Percentiles rank a stretch among this genome's conserved stretches.
phyloP scores from a whole-genome alignment of 2,329 filamentous ascomycete species.

The Hypocreales sp. region DNA sequence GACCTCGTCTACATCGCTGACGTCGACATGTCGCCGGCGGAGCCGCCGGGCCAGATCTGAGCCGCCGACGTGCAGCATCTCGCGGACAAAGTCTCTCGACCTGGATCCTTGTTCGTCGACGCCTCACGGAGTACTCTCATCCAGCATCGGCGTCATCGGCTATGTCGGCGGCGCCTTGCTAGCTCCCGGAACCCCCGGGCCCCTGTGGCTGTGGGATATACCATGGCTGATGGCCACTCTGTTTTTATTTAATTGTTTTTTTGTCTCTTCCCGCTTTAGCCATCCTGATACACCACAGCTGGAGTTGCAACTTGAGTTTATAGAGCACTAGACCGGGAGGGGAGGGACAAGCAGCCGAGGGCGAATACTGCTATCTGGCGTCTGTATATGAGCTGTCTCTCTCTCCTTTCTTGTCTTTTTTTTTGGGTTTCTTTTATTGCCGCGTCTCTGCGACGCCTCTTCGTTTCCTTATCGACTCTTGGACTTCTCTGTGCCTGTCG shows the following conservation, averaged over 20 bases:
- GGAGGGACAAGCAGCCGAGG: slow-evolving; percentile 1
- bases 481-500: no score
- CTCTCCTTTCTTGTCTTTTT: not conserved
- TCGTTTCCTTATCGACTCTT: no score
- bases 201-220: no score
- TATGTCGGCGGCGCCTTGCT: no score
- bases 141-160: no score
- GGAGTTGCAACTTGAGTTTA: slow-evolving; percentile 4
- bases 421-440: not conserved
- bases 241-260: no score
- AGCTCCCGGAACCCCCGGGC: no score
- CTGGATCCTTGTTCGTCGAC: no score
- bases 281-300: not conserved
- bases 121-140: no score
- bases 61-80: no score
- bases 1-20: slow-evolving; percentile 50
- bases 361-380: slow-evolving; percentile 5
- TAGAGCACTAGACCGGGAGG: slow-evolving; percentile 1
- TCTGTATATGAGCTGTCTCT: slow-evolving; percentile 4
- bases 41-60: slow-evolving; percentile 8
- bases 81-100: no score
- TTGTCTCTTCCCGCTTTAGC: not conserved
- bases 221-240: no score
- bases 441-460: not conserved
- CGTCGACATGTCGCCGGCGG: slow-evolving; percentile 19